These are phyloP conservation scores for Calophaca sinica DNA, from an alignment of 306 rosid species.

Conservation along the genomic window DNA sequence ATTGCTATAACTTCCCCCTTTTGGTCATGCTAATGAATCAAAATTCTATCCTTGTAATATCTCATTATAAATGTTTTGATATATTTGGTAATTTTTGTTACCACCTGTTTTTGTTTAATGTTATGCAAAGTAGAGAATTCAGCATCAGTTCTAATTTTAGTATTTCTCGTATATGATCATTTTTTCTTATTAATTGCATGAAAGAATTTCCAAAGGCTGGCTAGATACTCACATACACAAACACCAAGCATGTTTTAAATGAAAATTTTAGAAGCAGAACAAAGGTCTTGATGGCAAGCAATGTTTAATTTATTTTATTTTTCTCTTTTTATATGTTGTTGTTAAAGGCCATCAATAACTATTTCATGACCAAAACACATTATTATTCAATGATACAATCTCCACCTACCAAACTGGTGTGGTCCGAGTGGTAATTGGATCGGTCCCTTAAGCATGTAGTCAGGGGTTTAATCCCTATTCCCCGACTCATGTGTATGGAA, in stretches of 20 bases:
- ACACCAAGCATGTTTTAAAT: slow-evolving; percentile 1
- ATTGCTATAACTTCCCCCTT: neutral
- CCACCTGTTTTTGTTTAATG: neutral
- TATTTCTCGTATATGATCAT: neutral
- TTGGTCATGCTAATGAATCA: neutral
- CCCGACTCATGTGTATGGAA: no score
- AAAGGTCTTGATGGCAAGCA: neutral
- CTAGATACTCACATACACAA: neutral
- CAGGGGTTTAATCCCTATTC: no score
- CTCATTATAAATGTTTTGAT: neutral
- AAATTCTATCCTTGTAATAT: neutral
- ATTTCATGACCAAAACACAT: neutral
- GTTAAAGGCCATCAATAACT: neutral
- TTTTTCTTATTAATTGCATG: slow-evolving; percentile 9
- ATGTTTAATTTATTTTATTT: neutral
- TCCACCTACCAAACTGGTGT: neutral
- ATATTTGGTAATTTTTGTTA: neutral
- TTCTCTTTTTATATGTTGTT: slow-evolving; percentile 13
- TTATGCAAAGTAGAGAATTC: neutral
- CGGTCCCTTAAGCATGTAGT: no score
- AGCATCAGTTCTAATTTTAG: slow-evolving; percentile 4
- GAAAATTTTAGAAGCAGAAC: neutral
- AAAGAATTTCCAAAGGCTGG: neutral
- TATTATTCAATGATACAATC: neutral
- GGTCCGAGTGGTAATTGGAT: no score